Conservation (phyloP, 495 filamentous ascomycete species). For the Annulohypoxylon stygium region DNA sequence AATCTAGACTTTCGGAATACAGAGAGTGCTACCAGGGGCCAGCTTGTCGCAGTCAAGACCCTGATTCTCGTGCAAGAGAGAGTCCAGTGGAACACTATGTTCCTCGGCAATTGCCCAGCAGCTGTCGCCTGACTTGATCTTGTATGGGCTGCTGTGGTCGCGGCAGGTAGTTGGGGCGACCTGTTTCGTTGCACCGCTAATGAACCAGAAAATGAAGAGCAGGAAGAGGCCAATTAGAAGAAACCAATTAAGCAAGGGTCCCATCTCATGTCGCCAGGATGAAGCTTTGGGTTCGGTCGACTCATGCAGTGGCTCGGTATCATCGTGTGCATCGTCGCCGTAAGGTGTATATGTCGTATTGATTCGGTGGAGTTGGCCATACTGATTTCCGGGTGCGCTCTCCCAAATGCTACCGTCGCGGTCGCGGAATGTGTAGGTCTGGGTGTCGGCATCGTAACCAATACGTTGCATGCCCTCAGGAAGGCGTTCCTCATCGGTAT, state of each 20-base stretch:
- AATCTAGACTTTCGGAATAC: constrained; percentile 46
- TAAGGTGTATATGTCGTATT: constrained; percentile 32
- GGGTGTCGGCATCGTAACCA: constrained; percentile 67
- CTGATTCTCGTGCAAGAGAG: constrained; percentile 43
- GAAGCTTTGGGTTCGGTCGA: constrained; percentile 32
- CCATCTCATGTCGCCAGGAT: constrained; percentile 52
- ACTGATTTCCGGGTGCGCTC: constrained; percentile 58
- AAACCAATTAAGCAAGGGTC: constrained; percentile 53
- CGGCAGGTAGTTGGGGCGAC: constrained; percentile 35
- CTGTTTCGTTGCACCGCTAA: constrained; percentile 29
- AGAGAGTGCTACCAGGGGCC: constrained; percentile 42
- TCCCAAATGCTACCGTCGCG: constrained; percentile 58
- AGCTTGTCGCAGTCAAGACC: constrained; percentile 51
- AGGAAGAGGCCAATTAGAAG: constrained; percentile 51
- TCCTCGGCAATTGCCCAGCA: constrained; percentile 53
- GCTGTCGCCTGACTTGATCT: constrained; percentile 48
- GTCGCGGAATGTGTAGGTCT: constrained; percentile 64
- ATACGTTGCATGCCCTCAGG: constrained; percentile 66
- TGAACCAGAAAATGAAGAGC: constrained; percentile 49
- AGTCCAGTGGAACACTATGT: constrained; percentile 44
- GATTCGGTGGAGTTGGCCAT: constrained; percentile 59
- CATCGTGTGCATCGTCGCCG: constrained; percentile 42
- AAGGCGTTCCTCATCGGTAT: constrained; percentile 64
- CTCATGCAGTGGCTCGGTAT: constrained; percentile 31
- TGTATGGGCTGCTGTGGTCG: constrained; percentile 38